These are phyloP conservation scores for Lactuca sativa DNA, from an alignment of 129 eudicot genomes.

Conservation along the genomic window DNA sequence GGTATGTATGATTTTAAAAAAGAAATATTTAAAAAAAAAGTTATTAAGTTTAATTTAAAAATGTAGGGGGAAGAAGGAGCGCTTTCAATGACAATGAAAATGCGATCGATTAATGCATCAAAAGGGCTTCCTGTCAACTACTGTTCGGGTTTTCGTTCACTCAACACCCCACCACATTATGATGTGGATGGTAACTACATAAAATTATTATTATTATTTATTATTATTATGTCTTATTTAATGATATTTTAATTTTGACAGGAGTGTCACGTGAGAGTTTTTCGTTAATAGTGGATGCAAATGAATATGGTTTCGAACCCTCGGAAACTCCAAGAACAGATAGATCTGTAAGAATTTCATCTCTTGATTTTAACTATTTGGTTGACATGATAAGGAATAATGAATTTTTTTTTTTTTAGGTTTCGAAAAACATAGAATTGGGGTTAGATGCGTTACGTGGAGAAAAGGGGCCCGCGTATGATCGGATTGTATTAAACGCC, in stretches of 20 bases:
- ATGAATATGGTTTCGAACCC: slow-evolving; percentile 75
- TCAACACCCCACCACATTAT: slow-evolving; percentile 44
- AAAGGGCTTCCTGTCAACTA: slow-evolving; percentile 95
- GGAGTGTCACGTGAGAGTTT: slow-evolving; percentile 95
- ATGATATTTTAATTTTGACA: slow-evolving; percentile 24
- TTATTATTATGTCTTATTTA: slow-evolving; percentile 8
- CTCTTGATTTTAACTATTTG: slow-evolving; percentile 7
- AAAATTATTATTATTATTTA: slow-evolving; percentile 9
- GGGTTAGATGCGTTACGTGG: slow-evolving; percentile 91
- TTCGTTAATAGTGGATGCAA: slow-evolving; percentile 69
- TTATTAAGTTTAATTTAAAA: not conserved
- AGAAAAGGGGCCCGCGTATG: slow-evolving; percentile 91
- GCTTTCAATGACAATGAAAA: slow-evolving; percentile 91
- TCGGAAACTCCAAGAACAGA: slow-evolving; percentile 97
- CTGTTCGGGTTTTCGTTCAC: slow-evolving; percentile 95
- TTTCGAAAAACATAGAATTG: slow-evolving; percentile 77
- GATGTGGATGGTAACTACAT: slow-evolving; percentile 56
- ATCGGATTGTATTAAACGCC: slow-evolving; percentile 78
- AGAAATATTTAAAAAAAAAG: not conserved
- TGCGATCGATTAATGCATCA: slow-evolving; percentile 61
- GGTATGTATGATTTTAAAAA: slow-evolving; percentile 38
- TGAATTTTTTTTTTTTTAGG: slow-evolving; percentile 35
- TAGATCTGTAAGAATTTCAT: slow-evolving; percentile 64
- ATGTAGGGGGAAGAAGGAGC: slow-evolving; percentile 99
- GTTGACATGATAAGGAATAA: not conserved